Evolutionary conservation across 345 rosid genomes (phyloP).

Genomic region (Sisymbrium irio): DNA sequence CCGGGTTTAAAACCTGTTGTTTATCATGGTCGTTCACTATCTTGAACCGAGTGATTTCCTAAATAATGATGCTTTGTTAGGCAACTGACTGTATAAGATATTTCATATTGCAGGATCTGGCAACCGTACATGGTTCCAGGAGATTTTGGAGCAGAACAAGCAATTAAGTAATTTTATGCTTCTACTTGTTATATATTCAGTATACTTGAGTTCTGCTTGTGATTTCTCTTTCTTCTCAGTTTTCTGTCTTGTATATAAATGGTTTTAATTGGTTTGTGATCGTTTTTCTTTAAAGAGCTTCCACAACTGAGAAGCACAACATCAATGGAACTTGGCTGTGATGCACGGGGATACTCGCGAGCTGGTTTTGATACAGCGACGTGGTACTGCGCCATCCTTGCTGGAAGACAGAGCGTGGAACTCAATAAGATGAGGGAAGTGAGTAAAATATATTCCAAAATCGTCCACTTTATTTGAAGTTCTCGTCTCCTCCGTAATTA

Average conservation of each 20-base stretch:
- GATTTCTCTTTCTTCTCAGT: constrained; percentile 10
- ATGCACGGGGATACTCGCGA: constrained; percentile 83
- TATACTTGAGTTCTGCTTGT: constrained; percentile 9
- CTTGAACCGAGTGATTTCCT: constrained; percentile 14
- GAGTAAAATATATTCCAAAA: constrained; percentile 32
- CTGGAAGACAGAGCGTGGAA: constrained; percentile 82
- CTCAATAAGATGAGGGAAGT: constrained; percentile 89
- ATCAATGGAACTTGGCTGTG: constrained; percentile 89
- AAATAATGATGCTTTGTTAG: constrained; percentile 9
- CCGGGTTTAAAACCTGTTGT: constrained; percentile 85
- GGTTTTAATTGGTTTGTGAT: constrained; percentile 21
- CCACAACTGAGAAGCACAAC: constrained; percentile 82
- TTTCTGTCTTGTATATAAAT: constrained; percentile 5
- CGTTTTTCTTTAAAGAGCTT: constrained; percentile 51
- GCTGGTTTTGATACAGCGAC: constrained; percentile 67
- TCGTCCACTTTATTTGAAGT: background rate
- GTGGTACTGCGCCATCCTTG: constrained; percentile 93
- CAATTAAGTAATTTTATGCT: constrained; percentile 58
- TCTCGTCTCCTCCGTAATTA: constrained; percentile 21
- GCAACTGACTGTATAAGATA: constrained; percentile 25
- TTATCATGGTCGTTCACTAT: constrained; percentile 60
- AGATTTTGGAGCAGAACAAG: constrained; percentile 73
- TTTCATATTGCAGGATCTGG: constrained; percentile 52
- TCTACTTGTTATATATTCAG: constrained; percentile 13
- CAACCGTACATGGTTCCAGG: constrained; percentile 66